Evolutionary conservation across 352 stramenopile species (phyloP).

Genomic region (Phytopythium kandeliae): DNA sequence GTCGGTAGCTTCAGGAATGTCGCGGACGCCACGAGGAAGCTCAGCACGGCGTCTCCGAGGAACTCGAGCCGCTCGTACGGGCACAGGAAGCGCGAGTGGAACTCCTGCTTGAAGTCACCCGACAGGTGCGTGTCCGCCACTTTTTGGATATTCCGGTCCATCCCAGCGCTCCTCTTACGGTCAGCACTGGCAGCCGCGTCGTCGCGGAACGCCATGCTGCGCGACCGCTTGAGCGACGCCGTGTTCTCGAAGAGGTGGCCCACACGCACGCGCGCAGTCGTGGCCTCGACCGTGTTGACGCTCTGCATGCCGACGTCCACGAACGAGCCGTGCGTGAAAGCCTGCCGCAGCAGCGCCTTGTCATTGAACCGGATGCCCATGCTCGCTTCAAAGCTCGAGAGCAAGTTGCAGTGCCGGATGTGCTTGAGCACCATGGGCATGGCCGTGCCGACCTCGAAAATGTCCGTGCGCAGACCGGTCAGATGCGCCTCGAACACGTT

Average conservation of each 20-base stretch:
- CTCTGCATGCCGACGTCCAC: slow-evolving; percentile 82
- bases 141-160: slow-evolving; percentile 41
- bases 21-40: slow-evolving; percentile 76
- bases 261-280: slow-evolving; percentile 63
- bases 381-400: slow-evolving; percentile 53
- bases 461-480: slow-evolving; percentile 67
- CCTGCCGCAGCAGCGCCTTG: slow-evolving; percentile 73
- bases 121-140: slow-evolving; percentile 58
- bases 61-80: slow-evolving; percentile 85
- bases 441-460: slow-evolving; percentile 78
- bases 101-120: slow-evolving; percentile 68
- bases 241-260: slow-evolving; percentile 73
- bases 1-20: slow-evolving; percentile 75
- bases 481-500: slow-evolving; percentile 49
- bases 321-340: slow-evolving; percentile 83
- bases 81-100: slow-evolving; percentile 69
- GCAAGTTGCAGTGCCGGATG: slow-evolving; percentile 64
- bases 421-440: slow-evolving; percentile 87
- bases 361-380: slow-evolving; percentile 67
- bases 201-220: slow-evolving; percentile 23
- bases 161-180: slow-evolving; percentile 13
- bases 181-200: slow-evolving; percentile 8
- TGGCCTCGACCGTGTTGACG: slow-evolving; percentile 76
- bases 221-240: slow-evolving; percentile 48
- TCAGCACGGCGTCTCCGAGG: slow-evolving; percentile 78